Conservation (phyloP, 257 asterid genomes). For the Paulownia fortunei region DNA sequence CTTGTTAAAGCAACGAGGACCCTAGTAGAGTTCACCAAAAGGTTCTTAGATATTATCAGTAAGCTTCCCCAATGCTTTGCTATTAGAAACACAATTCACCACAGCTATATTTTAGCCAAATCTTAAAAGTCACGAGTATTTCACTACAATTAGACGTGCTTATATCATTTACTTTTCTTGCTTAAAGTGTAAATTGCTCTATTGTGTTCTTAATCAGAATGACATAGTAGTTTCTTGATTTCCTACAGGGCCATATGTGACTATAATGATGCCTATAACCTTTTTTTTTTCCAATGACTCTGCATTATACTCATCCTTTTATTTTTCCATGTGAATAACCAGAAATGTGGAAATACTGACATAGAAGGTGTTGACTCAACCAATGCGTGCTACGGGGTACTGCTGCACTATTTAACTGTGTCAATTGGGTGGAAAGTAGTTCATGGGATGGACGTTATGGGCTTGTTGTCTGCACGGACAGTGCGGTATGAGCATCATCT, state of each 20-base stretch:
- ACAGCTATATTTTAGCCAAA: neutral
- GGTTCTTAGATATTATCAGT: neutral
- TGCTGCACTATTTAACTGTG: constrained; percentile 93
- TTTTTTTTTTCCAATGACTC: neutral
- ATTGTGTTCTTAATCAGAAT: neutral
- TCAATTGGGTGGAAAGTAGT: constrained; percentile 96
- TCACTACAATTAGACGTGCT: neutral
- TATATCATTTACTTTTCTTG: constrained; percentile 5
- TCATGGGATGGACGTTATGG: constrained; percentile 99
- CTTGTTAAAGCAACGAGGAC: neutral
- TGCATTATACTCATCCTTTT: constrained; percentile 22
- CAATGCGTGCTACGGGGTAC: constrained; percentile 99
- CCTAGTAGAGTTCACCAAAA: constrained; percentile 5
- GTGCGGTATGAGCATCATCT: constrained; percentile 73
- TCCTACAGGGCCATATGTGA: neutral
- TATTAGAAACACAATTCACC: neutral
- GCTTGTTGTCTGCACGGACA: constrained; percentile 98
- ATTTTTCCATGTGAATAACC: constrained; percentile 35
- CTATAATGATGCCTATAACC: neutral
- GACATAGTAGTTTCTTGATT: neutral
- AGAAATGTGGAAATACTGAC: constrained; percentile 92
- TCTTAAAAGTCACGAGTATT: neutral
- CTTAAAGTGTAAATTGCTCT: neutral
- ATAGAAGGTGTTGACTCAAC: constrained; percentile 99
- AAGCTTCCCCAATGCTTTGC: neutral